Conservation (phyloP, 495 filamentous ascomycete species). For the Talaromyces adpressus region DNA sequence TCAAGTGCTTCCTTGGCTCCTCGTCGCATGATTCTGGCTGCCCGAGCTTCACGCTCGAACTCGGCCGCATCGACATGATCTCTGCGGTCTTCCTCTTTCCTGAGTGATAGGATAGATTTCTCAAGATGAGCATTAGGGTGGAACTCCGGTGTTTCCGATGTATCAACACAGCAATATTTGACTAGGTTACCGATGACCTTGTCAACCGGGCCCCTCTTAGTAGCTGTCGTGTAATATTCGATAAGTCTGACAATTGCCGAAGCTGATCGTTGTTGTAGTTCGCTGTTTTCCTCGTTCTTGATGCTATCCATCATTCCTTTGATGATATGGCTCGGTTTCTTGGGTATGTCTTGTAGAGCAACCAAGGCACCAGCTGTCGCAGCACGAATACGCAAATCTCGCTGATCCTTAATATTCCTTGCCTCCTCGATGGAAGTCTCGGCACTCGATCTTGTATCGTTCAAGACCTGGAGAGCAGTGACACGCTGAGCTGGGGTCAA, state of each 20-base stretch:
- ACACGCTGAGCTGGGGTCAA: conserved; percentile 79
- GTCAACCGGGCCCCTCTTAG: conserved; percentile 74
- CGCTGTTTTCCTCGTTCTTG: conserved; percentile 86
- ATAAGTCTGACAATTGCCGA: conserved; percentile 75
- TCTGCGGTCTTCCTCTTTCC: conserved; percentile 93
- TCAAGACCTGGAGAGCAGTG: conserved; percentile 65
- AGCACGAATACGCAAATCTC: conserved; percentile 80
- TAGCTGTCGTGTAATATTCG: conserved; percentile 69
- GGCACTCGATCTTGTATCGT: conserved; percentile 63
- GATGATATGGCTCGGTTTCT: conserved; percentile 84
- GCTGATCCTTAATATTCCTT: conserved; percentile 64
- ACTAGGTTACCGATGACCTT: conserved; percentile 91
- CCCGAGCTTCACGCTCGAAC: conserved; percentile 78
- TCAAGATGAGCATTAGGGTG: conserved; percentile 65
- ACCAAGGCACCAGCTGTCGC: conserved; percentile 83
- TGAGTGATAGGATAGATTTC: conserved; percentile 76
- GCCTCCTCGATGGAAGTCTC: conserved; percentile 70
- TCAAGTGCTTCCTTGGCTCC: conserved; percentile 94
- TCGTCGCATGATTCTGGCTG: conserved; percentile 78
- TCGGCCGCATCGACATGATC: conserved; percentile 85
- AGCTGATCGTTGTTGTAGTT: conserved; percentile 84
- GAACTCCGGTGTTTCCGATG: conserved; percentile 95
- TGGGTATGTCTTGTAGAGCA: conserved; percentile 76
- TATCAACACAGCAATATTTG: conserved; percentile 95
- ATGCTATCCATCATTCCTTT: conserved; percentile 97